Conservation (phyloP, 2,329 filamentous ascomycete species). For the Phoma sp. region DNA sequence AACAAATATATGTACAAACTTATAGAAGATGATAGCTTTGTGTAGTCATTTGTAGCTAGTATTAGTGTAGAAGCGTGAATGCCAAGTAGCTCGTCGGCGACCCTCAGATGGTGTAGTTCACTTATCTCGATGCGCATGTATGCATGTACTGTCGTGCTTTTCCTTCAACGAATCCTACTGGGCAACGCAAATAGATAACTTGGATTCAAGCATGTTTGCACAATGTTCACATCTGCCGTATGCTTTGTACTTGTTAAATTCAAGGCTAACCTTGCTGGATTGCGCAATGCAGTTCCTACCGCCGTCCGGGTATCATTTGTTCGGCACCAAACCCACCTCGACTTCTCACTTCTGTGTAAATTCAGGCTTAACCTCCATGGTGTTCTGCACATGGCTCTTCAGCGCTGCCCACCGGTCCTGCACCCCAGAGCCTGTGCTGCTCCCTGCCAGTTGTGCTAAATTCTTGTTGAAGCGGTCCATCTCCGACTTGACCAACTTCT, state of each 20-base stretch:
- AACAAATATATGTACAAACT: too few relatives aligned
- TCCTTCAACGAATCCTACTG: too few relatives aligned
- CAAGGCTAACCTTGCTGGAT: background rate
- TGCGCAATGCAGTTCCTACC: background rate
- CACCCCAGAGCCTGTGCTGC: constrained; percentile 24
- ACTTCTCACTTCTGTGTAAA: constrained; percentile 56
- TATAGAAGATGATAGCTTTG: too few relatives aligned
- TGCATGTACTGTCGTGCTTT: too few relatives aligned
- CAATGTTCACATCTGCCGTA: background rate
- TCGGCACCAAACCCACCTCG: background rate
- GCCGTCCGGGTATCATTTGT: constrained; percentile 1
- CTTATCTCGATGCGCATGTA: too few relatives aligned
- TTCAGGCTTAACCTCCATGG: constrained; percentile 86
- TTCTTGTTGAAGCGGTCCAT: constrained; percentile 84
- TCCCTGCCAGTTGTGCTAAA: constrained; percentile 73
- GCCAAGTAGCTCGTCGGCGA: too few relatives aligned
- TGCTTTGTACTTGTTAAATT: background rate
- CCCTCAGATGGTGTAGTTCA: too few relatives aligned
- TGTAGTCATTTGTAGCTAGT: too few relatives aligned
- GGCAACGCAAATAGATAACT: too few relatives aligned
- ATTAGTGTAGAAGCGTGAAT: too few relatives aligned
- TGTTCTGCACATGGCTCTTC: constrained; percentile 81
- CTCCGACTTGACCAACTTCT: constrained; percentile 79
- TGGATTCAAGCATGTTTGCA: background rate
- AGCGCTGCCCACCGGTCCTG: constrained; percentile 75